Conservation (phyloP, 176 grass and related monocot species). For the Oropetium thomaeum region DNA sequence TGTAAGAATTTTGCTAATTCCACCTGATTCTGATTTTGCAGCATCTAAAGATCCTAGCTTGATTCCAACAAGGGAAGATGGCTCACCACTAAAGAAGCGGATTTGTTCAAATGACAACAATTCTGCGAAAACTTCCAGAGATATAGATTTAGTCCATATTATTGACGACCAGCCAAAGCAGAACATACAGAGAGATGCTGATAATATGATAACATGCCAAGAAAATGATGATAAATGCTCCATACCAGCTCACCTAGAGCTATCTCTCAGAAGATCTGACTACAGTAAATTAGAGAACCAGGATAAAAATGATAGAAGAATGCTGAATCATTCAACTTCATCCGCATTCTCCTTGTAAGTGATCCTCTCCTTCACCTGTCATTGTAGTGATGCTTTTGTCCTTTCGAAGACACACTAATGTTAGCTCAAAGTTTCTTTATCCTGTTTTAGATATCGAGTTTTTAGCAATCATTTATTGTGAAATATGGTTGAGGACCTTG, state of each 20-base stretch:
- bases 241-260: constrained; percentile 52
- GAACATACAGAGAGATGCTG: not conserved
- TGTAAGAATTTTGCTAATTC: constrained; percentile 18
- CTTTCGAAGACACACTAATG: not conserved
- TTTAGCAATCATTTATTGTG: constrained; percentile 15
- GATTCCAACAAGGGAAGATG: constrained; percentile 18
- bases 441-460: not conserved
- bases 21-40: constrained; percentile 33
- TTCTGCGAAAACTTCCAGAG: constrained; percentile 31
- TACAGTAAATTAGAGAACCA: constrained; percentile 47
- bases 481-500: not conserved
- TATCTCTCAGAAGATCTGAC: constrained; percentile 83
- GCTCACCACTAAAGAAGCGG: constrained; percentile 15
- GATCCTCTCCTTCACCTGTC: not conserved
- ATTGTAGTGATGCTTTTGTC: not conserved
- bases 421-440: not conserved
- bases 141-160: constrained; percentile 42
- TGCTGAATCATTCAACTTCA: constrained; percentile 80
- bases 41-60: constrained; percentile 23
- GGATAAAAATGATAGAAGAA: constrained; percentile 65
- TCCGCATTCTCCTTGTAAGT: constrained; percentile 93
- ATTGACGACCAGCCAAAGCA: constrained; percentile 37
- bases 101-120: constrained; percentile 26
- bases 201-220: constrained; percentile 23
- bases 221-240: constrained; percentile 35